Evolutionary conservation across 371 early-diverging fungal genomes (phyloP).

Genomic region (Saksenaea oblongispora): DNA sequence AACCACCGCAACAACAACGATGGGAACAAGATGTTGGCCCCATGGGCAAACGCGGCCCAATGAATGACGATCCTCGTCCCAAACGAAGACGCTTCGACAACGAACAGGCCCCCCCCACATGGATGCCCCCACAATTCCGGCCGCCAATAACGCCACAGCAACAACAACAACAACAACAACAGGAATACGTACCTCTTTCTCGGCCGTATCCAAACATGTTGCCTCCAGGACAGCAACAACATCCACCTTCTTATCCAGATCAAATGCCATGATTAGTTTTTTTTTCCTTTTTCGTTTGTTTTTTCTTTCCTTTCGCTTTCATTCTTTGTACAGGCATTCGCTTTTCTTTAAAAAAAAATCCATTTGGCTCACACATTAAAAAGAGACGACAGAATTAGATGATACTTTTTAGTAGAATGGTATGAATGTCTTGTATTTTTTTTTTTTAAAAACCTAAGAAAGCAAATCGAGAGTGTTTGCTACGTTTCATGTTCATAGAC

Average conservation of each 20-base stretch:
- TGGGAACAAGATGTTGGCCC: conserved; percentile 8
- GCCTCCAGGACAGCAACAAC: neutral
- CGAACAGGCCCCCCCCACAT: neutral
- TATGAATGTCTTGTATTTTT: neutral
- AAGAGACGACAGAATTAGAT: neutral
- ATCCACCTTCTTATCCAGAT: neutral
- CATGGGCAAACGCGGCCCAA: conserved; percentile 1
- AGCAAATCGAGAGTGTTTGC: neutral
- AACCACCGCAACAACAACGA: neutral
- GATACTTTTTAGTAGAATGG: too few relatives aligned
- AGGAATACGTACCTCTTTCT: neutral
- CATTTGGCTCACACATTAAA: neutral
- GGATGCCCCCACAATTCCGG: neutral
- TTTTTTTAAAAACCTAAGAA: neutral
- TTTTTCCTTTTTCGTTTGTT: neutral
- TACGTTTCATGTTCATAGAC: conserved; percentile 18
- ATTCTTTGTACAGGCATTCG: neutral
- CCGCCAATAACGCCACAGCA: neutral
- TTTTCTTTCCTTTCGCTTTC: neutral
- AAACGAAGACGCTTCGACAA: conserved; percentile 15
- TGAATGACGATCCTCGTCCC: conserved; percentile 9
- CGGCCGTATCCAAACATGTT: neutral
- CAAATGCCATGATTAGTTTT: neutral
- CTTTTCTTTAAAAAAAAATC: neutral
- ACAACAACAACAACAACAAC: neutral